Base-by-base conservation (phyloP, 495 filamentous ascomycete genomes). In the Penicillium chermesinum region DNA sequence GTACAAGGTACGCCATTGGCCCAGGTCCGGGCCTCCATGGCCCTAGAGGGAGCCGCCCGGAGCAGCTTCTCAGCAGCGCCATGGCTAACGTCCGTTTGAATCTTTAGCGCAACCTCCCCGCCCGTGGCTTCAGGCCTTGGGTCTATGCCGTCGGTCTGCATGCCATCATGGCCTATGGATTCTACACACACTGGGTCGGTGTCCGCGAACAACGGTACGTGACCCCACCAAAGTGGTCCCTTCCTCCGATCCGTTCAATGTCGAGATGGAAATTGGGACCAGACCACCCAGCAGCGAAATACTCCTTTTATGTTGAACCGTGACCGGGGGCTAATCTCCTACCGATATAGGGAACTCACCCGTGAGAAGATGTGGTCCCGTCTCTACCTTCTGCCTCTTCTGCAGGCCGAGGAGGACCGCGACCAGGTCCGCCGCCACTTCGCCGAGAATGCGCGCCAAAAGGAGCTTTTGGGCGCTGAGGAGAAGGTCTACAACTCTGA, bases 301-400 rank as follows among this genome's bases (percentile, higher is more conserved):
- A n/a, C 17, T 19, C 7, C 38, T 10, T 14, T 1, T 10, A n/a
- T 14, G 40, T 17, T n/a, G 9, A 15, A 6, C 44, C 12, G 7
- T 8, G 36, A 34, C 13, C 19, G 9, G 18, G 32, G 4, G 22
- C 27, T 58, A 22, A 58, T 17, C 38, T 39, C 3, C 38, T 45
- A 35, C 32, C n/a, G 13, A 21, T 20, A 46, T 55, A 96, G 91
- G 62, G 93, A 98, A 65, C 86, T 94, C 50, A 87, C 83, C 44
- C 88, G 93, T 38, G 93, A 98, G 62, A 98, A 98, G 76, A 90
- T 96, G 79, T 98, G 93, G 93, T 77, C 84, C 37, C 85, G 93
- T 55, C 91, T 97, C 57, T 81, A 98, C 65, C 74, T 98, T 40
- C 89, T 89, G 62, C 93, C 93, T 22, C 67, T 93, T 53, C 83